A percentile compares a stretch with the other conserved stretches of the same genome.
Conservation (phyloP, 1,284 basidiomycete species). For the Golubevia pallescens region DNA sequence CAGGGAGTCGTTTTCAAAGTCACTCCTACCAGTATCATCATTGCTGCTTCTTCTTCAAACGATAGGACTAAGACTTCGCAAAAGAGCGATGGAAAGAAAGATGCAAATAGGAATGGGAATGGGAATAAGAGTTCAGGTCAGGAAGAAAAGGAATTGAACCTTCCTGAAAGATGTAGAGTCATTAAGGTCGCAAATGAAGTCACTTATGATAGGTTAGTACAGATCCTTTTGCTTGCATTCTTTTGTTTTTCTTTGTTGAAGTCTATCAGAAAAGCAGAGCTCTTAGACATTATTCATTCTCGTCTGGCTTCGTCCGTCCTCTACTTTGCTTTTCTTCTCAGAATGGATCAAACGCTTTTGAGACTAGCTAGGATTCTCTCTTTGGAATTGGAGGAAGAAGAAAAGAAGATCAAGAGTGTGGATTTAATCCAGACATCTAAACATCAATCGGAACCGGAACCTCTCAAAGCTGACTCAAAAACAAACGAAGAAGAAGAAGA, state of each 20-base stretch:
- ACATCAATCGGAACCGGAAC: background rate
- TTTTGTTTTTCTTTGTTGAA: too few relatives aligned
- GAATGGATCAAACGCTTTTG: conserved; percentile 8
- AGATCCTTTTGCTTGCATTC: too few relatives aligned
- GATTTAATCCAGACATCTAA: background rate
- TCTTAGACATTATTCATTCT: too few relatives aligned
- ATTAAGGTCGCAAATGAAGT: conserved; percentile 59
- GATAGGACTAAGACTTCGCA: too few relatives aligned
- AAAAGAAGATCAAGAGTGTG: too few relatives aligned
- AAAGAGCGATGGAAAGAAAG: too few relatives aligned
- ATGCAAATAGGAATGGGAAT: conserved; percentile 8
- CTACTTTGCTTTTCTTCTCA: background rate
- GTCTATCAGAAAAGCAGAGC: too few relatives aligned
- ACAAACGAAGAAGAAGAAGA: background rate
- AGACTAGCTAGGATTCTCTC: conserved; percentile 1
- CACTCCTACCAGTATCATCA: conserved; percentile 14
- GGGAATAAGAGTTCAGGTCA: conserved; percentile 18
- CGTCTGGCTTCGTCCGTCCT: too few relatives aligned
- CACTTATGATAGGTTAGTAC: conserved; percentile 38
- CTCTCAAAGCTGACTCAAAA: background rate
- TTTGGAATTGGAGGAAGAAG: too few relatives aligned
- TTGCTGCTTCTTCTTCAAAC: too few relatives aligned
- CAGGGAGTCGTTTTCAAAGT: conserved; percentile 30
- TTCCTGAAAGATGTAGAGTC: conserved; percentile 39
- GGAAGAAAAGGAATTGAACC: conserved; percentile 17